These are phyloP conservation scores for Magnusiomyces magnusii DNA, from an alignment of 1,139 yeast genomes.

Conservation along the genomic window DNA sequence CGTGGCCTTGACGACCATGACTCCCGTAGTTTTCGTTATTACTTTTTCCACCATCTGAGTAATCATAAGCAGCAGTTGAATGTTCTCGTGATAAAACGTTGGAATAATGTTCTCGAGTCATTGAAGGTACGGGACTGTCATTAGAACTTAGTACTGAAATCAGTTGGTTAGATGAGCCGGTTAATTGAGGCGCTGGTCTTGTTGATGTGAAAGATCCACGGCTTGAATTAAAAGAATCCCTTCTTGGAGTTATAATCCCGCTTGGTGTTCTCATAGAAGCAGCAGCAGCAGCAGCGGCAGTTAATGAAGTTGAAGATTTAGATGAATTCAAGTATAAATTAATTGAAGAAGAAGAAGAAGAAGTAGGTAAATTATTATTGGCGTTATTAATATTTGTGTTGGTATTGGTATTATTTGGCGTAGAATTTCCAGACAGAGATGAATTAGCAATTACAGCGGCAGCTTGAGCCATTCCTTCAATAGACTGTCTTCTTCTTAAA, in stretches of 20 bases:
- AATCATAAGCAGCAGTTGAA: constrained; percentile 1
- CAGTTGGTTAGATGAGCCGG: constrained; percentile 14
- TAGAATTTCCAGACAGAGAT: background rate
- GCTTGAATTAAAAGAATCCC: constrained; percentile 25
- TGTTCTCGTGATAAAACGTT: constrained; percentile 3
- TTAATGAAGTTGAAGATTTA: constrained; percentile 8
- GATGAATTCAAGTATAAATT: background rate
- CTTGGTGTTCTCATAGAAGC: constrained; percentile 5
- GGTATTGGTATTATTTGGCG: background rate
- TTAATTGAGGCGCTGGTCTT: constrained; percentile 12
- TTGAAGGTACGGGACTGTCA: constrained; percentile 1
- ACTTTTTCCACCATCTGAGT: background rate
- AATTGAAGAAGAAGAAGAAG: background rate
- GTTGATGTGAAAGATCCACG: constrained; percentile 26
- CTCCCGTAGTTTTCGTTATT: background rate
- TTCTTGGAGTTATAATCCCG: constrained; percentile 4
- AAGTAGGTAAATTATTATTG: background rate
- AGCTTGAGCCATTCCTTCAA: constrained; percentile 11
- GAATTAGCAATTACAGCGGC: constrained; percentile 11
- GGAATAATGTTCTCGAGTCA: constrained; percentile 4
- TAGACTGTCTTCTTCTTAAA: constrained; percentile 11
- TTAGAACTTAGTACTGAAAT: constrained; percentile 3
- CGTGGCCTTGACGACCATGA: constrained; percentile 7
- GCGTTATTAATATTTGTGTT: background rate
- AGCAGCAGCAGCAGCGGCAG: constrained; percentile 8